A percentile compares a stretch with the other conserved stretches of the same genome.
These are phyloP conservation scores for Rhizopogon vesiculosus DNA, from an alignment of 768 basidiomycete species.

Conservation along the genomic window DNA sequence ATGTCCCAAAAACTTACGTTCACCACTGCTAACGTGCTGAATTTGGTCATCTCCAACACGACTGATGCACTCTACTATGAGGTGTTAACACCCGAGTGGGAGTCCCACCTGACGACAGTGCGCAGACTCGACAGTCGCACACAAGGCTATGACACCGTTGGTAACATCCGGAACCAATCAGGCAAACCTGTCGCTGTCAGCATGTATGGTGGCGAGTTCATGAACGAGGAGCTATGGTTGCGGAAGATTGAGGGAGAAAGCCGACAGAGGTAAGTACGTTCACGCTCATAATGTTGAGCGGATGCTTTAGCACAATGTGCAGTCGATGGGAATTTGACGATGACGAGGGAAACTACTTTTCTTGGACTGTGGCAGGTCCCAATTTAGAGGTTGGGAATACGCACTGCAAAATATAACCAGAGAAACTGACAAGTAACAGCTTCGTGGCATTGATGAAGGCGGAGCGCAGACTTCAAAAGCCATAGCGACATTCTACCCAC, in stretches of 20 bases:
- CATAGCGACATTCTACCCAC: constrained; percentile 29
- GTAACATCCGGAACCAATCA: constrained; percentile 26
- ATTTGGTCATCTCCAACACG: constrained; percentile 32
- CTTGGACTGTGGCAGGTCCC: constrained; percentile 11
- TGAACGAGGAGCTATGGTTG: constrained; percentile 27
- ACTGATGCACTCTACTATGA: constrained; percentile 37
- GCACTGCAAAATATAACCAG: background rate
- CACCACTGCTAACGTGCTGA: constrained; percentile 33
- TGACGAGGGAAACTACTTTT: constrained; percentile 16
- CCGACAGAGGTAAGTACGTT: constrained; percentile 13
- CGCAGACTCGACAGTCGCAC: constrained; percentile 26
- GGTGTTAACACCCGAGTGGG: constrained; percentile 35
- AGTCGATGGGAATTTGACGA: constrained; percentile 22
- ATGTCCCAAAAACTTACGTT: constrained; percentile 29
- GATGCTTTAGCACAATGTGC: background rate
- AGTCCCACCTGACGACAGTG: constrained; percentile 29
- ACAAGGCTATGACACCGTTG: constrained; percentile 25
- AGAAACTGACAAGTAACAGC: constrained; percentile 12
- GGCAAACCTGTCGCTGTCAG: constrained; percentile 25
- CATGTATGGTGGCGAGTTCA: constrained; percentile 22
- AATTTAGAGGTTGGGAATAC: constrained; percentile 9
- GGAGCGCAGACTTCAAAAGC: constrained; percentile 20
- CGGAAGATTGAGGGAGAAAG: constrained; percentile 10
- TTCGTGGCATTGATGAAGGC: constrained; percentile 19
- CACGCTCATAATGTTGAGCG: background rate